phyloP scores from a whole-genome alignment of 306 rosid species.

The Quercus variabilis region DNA sequence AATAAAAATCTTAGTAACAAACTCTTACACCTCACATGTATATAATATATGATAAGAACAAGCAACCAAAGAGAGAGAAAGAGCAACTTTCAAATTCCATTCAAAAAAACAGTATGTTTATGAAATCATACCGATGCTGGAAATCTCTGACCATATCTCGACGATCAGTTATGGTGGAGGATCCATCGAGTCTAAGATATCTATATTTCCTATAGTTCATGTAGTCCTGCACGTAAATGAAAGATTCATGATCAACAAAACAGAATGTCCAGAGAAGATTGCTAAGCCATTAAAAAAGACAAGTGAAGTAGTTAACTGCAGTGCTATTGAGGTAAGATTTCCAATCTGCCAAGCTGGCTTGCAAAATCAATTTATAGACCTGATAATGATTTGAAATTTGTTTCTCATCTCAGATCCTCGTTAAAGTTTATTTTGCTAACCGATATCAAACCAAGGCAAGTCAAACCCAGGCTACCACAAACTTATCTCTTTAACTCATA shows the following conservation, averaged over 20 bases:
- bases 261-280: not conserved
- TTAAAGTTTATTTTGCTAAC: not conserved
- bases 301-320: not conserved
- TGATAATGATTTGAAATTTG: not conserved
- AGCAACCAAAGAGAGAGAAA: not conserved
- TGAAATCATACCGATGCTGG: constrained; percentile 69
- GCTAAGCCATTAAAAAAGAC: not conserved
- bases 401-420: not conserved
- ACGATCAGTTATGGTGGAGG: constrained; percentile 91
- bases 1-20: not conserved
- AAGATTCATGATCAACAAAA: constrained; percentile 3
- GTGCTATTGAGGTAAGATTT: not conserved
- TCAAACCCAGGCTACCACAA: not conserved
- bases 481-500: not conserved
- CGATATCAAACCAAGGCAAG: not conserved
- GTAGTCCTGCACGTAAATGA: constrained; percentile 69
- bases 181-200: constrained; percentile 96
- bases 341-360: not conserved
- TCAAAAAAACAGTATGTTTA: constrained; percentile 2
- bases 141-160: constrained; percentile 98
- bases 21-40: not conserved
- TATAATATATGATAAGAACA: not conserved
- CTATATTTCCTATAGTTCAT: constrained; percentile 94
- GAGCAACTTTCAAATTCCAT: not conserved
- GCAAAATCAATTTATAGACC: not conserved